A percentile compares a stretch with the other conserved stretches of the same genome.
Evolutionary conservation across 306 rosid genomes (phyloP).

Genomic region (Inga leiocalycina): DNA sequence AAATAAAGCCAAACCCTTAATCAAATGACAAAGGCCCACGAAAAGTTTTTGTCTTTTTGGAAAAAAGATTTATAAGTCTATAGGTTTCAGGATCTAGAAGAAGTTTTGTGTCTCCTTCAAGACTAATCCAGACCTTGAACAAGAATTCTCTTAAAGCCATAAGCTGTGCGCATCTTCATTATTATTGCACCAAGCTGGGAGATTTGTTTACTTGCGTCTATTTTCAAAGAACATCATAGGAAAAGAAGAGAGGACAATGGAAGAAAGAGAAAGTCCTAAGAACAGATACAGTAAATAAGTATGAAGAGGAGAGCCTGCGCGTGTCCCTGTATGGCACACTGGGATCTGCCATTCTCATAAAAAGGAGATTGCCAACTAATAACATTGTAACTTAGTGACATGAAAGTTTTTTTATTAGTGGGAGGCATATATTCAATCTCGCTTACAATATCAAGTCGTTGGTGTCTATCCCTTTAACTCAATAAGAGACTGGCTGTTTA

Average conservation of each 20-base stretch:
- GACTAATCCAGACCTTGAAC: not conserved
- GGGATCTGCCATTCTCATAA: not conserved
- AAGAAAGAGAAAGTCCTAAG: not conserved
- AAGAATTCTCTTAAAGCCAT: not conserved
- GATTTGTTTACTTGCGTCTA: not conserved
- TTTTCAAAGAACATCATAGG: not conserved
- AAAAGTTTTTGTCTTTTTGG: not conserved
- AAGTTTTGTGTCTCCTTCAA: not conserved
- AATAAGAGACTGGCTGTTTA: too few relatives aligned
- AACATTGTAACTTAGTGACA: too few relatives aligned
- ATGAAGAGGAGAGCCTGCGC: not conserved
- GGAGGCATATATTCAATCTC: too few relatives aligned
- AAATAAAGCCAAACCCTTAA: not conserved
- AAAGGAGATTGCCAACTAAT: not conserved
- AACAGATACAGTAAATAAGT: too few relatives aligned
- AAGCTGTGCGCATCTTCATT: too few relatives aligned
- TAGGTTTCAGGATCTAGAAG: not conserved
- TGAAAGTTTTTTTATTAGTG: not conserved
- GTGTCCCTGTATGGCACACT: not conserved
- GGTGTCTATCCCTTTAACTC: not conserved
- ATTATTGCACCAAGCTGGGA: not conserved
- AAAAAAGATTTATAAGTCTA: not conserved
- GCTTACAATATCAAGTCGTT: too few relatives aligned
- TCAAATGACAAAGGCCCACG: not conserved
- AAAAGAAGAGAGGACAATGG: not conserved